Evolutionary conservation across 495 filamentous ascomycete genomes (phyloP).

Genomic region (Annulohypoxylon maeteangense): DNA sequence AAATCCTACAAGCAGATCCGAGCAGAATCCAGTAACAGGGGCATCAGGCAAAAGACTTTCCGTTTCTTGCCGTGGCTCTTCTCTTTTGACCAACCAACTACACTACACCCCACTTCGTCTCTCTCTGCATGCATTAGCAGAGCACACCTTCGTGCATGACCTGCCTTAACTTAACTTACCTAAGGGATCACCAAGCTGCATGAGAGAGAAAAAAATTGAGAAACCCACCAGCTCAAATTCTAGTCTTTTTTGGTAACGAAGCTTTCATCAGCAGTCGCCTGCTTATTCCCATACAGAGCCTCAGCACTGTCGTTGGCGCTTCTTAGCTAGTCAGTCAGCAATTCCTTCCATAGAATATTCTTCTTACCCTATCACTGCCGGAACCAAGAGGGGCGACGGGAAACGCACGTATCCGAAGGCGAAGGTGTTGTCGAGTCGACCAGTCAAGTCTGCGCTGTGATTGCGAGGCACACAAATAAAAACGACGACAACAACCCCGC

Average conservation of each 20-base stretch:
- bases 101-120: conserved; percentile 24
- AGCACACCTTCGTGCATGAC: conserved; percentile 40
- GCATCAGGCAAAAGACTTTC: conserved; percentile 15
- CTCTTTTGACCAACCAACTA: conserved; percentile 22
- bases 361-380: conserved; percentile 8
- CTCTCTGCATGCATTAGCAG: conserved; percentile 38
- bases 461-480: conserved; percentile 34
- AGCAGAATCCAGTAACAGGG: conserved; percentile 17
- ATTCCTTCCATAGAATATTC: conserved; percentile 25
- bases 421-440: conserved; percentile 25
- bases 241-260: not conserved
- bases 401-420: conserved; percentile 29
- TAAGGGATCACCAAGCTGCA: conserved; percentile 42
- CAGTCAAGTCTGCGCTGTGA: conserved; percentile 13
- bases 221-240: conserved; percentile 25
- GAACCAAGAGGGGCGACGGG: conserved; percentile 15
- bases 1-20: conserved; percentile 18
- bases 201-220: conserved; percentile 13
- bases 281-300: conserved; percentile 28
- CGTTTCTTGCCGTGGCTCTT: conserved; percentile 15
- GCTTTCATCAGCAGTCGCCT: conserved; percentile 32
- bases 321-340: conserved; percentile 6
- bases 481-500: conserved; percentile 19
- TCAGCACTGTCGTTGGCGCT: conserved; percentile 9
- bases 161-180: conserved; percentile 30